A percentile compares a stretch with the other conserved stretches of the same genome.
Conservation (phyloP, 176 grass and related monocot genomes). For the Musa acuminata region DNA sequence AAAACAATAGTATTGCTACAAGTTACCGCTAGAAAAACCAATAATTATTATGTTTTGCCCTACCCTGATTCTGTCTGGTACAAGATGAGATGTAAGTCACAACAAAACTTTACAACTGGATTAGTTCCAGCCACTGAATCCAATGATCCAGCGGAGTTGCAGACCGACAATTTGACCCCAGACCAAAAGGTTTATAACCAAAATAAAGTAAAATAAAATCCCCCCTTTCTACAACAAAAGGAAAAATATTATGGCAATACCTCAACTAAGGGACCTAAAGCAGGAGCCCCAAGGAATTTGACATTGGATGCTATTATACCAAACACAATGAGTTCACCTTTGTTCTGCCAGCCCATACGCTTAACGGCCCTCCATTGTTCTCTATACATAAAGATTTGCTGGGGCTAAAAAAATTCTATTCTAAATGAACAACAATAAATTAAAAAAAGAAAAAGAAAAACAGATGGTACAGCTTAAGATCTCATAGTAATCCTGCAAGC, state of each 20-base stretch:
- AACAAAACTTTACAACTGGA: constrained; percentile 3
- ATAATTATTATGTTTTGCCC: neutral
- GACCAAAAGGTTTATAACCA: neutral
- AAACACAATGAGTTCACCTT: no score
- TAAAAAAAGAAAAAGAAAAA: constrained; percentile 9
- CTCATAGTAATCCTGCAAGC: constrained; percentile 82
- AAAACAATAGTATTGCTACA: no score
- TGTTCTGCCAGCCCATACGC: constrained; percentile 12
- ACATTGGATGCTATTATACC: no score
- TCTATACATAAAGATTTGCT: constrained; percentile 34
- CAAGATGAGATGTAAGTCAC: neutral
- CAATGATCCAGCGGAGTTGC: neutral
- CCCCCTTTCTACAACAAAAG: neutral
- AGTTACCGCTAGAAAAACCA: no score
- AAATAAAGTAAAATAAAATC: neutral
- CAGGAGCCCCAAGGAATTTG: constrained; percentile 1
- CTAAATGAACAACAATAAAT: constrained; percentile 1
- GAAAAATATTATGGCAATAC: constrained; percentile 29
- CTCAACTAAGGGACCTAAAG: constrained; percentile 25
- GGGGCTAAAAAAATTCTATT: constrained; percentile 12
- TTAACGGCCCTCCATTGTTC: constrained; percentile 17
- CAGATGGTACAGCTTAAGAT: constrained; percentile 12
- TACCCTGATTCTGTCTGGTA: neutral
- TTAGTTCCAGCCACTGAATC: constrained; percentile 1
- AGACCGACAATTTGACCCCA: no score